Conservation (phyloP, 371 early-diverging fungal genomes). For the Rhizopus stolonifer region DNA sequence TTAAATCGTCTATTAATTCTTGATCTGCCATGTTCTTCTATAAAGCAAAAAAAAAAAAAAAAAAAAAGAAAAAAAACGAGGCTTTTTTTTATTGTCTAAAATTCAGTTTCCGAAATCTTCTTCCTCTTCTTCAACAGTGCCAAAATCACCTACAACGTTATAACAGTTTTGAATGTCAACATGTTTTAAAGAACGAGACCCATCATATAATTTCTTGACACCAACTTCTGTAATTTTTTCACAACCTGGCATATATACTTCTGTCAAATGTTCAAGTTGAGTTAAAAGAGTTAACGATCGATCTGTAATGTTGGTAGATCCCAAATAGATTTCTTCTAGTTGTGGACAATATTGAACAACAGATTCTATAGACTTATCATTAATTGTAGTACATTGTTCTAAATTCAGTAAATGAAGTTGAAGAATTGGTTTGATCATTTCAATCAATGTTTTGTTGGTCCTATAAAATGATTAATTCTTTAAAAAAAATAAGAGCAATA, state of each 20-base stretch:
- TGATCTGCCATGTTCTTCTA: conserved; percentile 14
- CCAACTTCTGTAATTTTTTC: conserved; percentile 18
- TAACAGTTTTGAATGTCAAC: conserved; percentile 19
- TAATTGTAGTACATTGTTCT: conserved; percentile 13
- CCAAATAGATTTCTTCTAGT: conserved; percentile 16
- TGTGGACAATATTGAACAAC: conserved; percentile 8
- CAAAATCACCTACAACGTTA: conserved; percentile 15
- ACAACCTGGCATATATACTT: conserved; percentile 12
- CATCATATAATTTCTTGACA: conserved; percentile 1
- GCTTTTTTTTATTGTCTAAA: background rate
- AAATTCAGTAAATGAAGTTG: conserved; percentile 17
- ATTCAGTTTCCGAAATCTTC: conserved; percentile 5
- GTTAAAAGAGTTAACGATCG: conserved; percentile 6
- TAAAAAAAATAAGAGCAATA: no score
- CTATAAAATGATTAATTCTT: conserved; percentile 1
- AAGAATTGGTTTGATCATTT: conserved; percentile 5
- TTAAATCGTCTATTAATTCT: conserved; percentile 56
- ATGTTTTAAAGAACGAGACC: conserved; percentile 12
- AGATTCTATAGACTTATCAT: conserved; percentile 11
- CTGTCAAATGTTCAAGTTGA: conserved; percentile 5
- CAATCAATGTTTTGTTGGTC: conserved; percentile 11
- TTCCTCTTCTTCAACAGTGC: conserved; percentile 7
- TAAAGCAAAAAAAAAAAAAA: background rate
- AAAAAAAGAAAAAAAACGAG: background rate
- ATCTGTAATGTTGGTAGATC: conserved; percentile 19